Percentiles rank a stretch among this genome's conserved stretches.
phyloP scores from a whole-genome alignment of 768 basidiomycete genomes.

The Cyclocybe cylindracea region DNA sequence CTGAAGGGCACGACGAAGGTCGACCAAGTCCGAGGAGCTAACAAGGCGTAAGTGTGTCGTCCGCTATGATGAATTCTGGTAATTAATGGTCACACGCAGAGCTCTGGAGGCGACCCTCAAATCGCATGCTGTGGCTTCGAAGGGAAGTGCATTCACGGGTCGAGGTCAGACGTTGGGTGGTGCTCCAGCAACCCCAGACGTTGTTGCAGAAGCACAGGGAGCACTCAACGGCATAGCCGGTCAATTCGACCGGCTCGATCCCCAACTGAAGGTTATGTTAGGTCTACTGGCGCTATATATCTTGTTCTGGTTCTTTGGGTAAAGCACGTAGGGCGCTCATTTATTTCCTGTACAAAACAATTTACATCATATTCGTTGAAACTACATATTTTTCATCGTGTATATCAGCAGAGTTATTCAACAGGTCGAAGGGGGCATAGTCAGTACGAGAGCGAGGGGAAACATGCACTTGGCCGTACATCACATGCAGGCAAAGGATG shows the following conservation, averaged over 20 bases:
- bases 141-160: conserved; percentile 59
- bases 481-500: conserved; percentile 7
- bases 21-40: conserved; percentile 73
- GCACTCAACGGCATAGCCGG: conserved; percentile 33
- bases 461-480: conserved; percentile 15
- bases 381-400: conserved; percentile 1
- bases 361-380: not conserved
- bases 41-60: conserved; percentile 52
- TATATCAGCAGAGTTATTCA: not conserved
- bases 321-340: conserved; percentile 6
- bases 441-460: not conserved
- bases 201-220: conserved; percentile 32
- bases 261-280: conserved; percentile 67
- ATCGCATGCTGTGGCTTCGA: conserved; percentile 45
- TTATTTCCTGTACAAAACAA: not conserved
- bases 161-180: conserved; percentile 75
- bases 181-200: conserved; percentile 35
- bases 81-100: conserved; percentile 33
- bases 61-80: not conserved
- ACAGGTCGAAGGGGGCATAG: not conserved
- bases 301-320: conserved; percentile 55
- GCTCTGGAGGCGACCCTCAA: conserved; percentile 60
- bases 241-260: conserved; percentile 53
- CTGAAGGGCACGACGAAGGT: conserved; percentile 66
- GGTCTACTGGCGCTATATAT: conserved; percentile 65